Percentiles rank a stretch among this genome's conserved stretches.
These are phyloP conservation scores for Oryza meridionalis DNA, from an alignment of 176 grass and related monocot species.

Conservation along the genomic window DNA sequence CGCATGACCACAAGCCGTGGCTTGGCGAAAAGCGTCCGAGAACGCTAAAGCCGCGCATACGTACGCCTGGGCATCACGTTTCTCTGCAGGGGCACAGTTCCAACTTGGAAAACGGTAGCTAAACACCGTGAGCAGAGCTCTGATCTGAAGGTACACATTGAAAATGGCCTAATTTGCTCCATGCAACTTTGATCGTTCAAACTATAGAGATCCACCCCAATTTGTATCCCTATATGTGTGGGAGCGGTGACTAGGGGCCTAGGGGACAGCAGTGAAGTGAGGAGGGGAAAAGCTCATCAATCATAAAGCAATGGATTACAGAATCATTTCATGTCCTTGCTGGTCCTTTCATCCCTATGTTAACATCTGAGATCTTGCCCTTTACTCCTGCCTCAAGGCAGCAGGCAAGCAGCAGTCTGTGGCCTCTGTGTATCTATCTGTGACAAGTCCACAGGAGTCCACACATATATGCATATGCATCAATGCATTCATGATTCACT, in stretches of 20 bases:
- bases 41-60: no score
- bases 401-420: neutral
- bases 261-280: neutral
- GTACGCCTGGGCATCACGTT: no score
- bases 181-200: neutral
- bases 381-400: constrained; percentile 53
- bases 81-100: no score
- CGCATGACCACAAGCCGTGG: no score
- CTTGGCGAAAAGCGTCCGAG: no score
- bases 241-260: neutral
- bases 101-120: no score
- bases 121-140: no score
- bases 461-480: neutral
- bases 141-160: no score
- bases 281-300: constrained; percentile 17
- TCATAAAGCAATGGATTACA: constrained; percentile 74
- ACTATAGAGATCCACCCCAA: neutral
- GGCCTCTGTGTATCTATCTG: neutral
- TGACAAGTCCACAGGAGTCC: neutral
- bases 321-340: constrained; percentile 48
- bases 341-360: constrained; percentile 12
- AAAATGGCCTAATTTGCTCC: neutral
- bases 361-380: constrained; percentile 54
- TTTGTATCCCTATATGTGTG: neutral
- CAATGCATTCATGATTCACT: neutral